Evolutionary conservation across 2,329 filamentous ascomycete species (phyloP), one percentile per base, ranked within the genome.

Genomic region (Emergomyces orientalis): DNA sequence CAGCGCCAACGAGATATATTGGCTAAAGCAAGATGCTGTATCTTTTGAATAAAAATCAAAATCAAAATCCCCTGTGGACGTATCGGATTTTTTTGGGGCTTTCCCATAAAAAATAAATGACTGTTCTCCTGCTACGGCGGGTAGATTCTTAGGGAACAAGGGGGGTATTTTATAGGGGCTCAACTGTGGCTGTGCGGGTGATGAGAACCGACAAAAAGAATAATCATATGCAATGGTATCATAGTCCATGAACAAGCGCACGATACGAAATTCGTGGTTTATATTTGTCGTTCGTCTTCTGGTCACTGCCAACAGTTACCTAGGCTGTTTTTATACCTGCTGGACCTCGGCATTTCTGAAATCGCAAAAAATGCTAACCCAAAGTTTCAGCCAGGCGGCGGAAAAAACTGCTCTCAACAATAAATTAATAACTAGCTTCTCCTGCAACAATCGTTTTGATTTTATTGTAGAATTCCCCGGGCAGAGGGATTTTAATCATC

Each of bases 291-390:
- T n/a, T n/a, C n/a, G n/a, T n/a, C n/a, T n/a, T 22, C 2, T 51
- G 5, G 47, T 25, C 47, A 9, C 8, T 30, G 4, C 9, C 8
- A 3, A 3, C 5, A 22, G 51, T n/a, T 49, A 14, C 22, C 45
- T 49, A 49, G 45, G 45, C 45, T 49, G 22, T 49, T n/a, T 11
- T 27, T n/a, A 6, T 14, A 14, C 11, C 0, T 14, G 52, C 52
- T 59, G 56, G 25, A 59, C 56, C 56, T 59, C 56, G 56, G 56
- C 19, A 59, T 59, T 45, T 34, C 37, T 13, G 17, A 41, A n/a
- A 39, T 39, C 41, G n/a, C 22, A 22, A 9, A 37, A 37, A 7
- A 58, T 27, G 9, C 25, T 1, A 8, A n/a, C 32, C n/a, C n/a
- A n/a, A n/a, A n/a, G 14, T 22, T 37, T 59, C 56, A 59, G 3